Base-by-base conservation (phyloP, 164 flowering plant genomes). In the Nelumbo lutea region DNA sequence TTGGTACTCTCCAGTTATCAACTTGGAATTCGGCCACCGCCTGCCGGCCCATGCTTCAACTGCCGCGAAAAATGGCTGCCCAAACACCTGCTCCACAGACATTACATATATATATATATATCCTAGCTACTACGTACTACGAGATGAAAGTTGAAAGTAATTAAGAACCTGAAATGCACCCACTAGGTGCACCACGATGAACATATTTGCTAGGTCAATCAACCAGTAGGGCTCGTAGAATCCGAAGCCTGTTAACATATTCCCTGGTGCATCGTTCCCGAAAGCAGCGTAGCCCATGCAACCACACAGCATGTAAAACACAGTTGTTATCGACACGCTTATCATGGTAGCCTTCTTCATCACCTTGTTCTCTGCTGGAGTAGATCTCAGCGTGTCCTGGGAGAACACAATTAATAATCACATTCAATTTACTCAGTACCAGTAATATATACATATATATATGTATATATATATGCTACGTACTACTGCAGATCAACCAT, bases 281-380 rank as follows among this genome's bases (percentile, higher is more conserved):
- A 88, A 86, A 15, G 93, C 96, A 47, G 87, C 91, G 72, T 85
- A 88, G n/a, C 96, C 96, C 15, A 81, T 64, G 68, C 85, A 81
- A 9, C 87, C 87, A 66, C 88, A 86, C 73, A 79, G 48, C 74
- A 82, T 10, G 68, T 85, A 88, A 73, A 88, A 80, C 38, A 68
- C 4, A 4, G 84, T 85, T 9, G 89, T 82, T 5, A 75, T 73
- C 0, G 67, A 43, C 2, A 84, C 72, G 0, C 78, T 81, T 6
- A 83, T 59, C 27, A 72, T 1, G 72, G 72, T 80, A 0, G 90
- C 91, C 73, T 74, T 87, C 79, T 83, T 90, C 93, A 88, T 88
- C 70, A 68, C 78, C 72, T 79, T 81, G 78, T 81, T 81, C 71
- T 85, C 91, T 2, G 82, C 76, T 13, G 85, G 86, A 10, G 69